Conservation (phyloP, 2,329 filamentous ascomycete species). For the Hypoxylon sp. region DNA sequence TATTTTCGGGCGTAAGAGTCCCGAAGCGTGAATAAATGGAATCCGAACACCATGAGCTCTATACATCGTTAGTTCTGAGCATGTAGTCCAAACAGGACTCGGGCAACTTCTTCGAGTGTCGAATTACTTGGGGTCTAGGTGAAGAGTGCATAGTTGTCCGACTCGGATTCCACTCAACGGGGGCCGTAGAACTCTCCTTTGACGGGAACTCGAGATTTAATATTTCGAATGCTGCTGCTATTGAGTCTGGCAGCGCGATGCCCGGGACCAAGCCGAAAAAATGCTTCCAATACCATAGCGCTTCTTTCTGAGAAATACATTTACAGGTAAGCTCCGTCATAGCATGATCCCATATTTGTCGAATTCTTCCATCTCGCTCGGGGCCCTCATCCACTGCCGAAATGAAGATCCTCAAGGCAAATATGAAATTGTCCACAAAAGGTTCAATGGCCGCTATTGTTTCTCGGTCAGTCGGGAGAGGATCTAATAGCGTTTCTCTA, state of each 20-base stretch:
- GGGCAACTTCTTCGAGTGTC: neutral
- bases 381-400: constrained; percentile 17
- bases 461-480: constrained; percentile 38
- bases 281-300: constrained; percentile 37
- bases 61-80: constrained; percentile 19
- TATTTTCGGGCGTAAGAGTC: neutral
- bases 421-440: constrained; percentile 45
- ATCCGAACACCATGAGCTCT: neutral
- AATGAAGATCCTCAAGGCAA: constrained; percentile 44
- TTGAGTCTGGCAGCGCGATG: neutral
- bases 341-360: constrained; percentile 45
- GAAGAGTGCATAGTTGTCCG: neutral
- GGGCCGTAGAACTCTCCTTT: constrained; percentile 12
- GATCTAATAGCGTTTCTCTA: constrained; percentile 16
- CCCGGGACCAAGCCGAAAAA: constrained; percentile 11
- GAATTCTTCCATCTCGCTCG: constrained; percentile 31
- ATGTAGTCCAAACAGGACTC: constrained; percentile 35
- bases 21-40: neutral
- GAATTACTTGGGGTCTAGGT: neutral
- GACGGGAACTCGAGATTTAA: neutral
- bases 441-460: constrained; percentile 33
- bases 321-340: constrained; percentile 26
- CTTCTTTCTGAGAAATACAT: constrained; percentile 22
- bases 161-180: constrained; percentile 45
- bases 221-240: constrained; percentile 1